Base-by-base conservation (phyloP, 2,329 filamentous ascomycete species). In the Trichoderma asperellum region DNA sequence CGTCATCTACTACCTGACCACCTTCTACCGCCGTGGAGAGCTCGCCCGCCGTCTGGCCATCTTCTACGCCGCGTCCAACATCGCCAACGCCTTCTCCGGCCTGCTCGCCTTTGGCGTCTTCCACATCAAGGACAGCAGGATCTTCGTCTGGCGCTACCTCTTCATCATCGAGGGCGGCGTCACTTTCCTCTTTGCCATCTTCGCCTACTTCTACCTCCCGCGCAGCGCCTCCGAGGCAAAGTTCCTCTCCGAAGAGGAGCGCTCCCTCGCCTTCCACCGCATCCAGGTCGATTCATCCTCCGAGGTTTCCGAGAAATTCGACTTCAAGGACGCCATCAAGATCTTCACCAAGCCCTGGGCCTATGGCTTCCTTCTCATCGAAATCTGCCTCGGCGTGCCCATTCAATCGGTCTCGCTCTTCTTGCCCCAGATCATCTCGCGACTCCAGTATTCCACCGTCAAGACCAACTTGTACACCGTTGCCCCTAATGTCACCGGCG, bases 401-500 rank as follows among this genome's bases (percentile, higher is more conserved):
- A 77, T 88, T 10, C 86, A 88, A 76, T 84, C 81, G 4, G 86
- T 88, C 18, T 75, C 79, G 2, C 80, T 87, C 3, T 88, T 87
- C 76, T 75, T 88, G 68, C 86, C 86, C 0, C 85, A 87, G 73
- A 88, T 88, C 73, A 82, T 87, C 21, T 76, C 79, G 70, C 79
- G 84, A 4, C 77, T 88, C 1, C 81, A 83, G 4, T 84, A 83
- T 72, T 79, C 79, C 52, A 80, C 82, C 2, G 79, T 88, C 73
- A 85, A 84, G 77, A 94, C 92, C 0, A 95, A 96, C 74, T 84
- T 95, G 0, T 94, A 92, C 79, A 94, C 92, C 0, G 92, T 95
- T 0, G 92, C 92, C 0, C 92, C 92, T 1, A 95, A 94, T 74
- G 85, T 93, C 57, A 88, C 87, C 0, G 92, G 92, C 1, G 91